Base-by-base conservation (phyloP, 1,139 yeast genomes). In the Debaryomyces robertsiae region DNA sequence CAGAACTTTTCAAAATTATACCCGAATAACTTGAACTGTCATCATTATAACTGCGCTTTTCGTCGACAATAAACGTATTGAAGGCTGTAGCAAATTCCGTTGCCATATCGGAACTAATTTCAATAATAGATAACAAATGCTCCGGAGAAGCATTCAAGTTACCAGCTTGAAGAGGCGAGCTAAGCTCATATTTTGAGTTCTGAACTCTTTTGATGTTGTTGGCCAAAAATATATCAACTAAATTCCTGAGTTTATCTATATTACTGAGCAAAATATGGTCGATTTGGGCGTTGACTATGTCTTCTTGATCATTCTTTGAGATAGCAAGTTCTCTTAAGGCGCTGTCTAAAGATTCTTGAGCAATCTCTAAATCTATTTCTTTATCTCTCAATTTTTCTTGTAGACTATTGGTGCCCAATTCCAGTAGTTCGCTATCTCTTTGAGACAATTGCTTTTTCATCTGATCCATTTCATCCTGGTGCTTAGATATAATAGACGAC, bases 101-200 rank as follows among this genome's bases (percentile, higher is more conserved):
- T 0, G 91, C 89, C 18, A 79, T 71, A 40, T 82, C 79, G 0
- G 90, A 79, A 18, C 86, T 76, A 50, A 82, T 77, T 57, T 90
- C 96, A 49, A 84, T 68, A 36, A 87, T 68, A 0, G 94, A 83
- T 32, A 83, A 68, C 29, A 86, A 65, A 54, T 81, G 84, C 52
- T 79, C 84, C 2, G 95, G 89, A 0, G 94, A 79, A 2, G 95
- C 75, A 57, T 82, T 82, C 51, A 82, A 81, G 55, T 87, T 87
- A 42, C 95, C 95, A 13, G 93, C 89, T 60, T 85, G 93, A 77
- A 85, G 77, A 16, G 94, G 85, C 3, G 93, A 83, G 41, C 80
- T 82, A 45, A 88, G 69, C 53, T 84, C 91, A 54, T 79, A 84
- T 38, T 84, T 69, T 0, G 88, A 69, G 48, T 86, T 90, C 60